These are phyloP conservation scores for Fusarium goolgardi DNA, from an alignment of 2,329 filamentous ascomycete genomes.

Conservation along the genomic window DNA sequence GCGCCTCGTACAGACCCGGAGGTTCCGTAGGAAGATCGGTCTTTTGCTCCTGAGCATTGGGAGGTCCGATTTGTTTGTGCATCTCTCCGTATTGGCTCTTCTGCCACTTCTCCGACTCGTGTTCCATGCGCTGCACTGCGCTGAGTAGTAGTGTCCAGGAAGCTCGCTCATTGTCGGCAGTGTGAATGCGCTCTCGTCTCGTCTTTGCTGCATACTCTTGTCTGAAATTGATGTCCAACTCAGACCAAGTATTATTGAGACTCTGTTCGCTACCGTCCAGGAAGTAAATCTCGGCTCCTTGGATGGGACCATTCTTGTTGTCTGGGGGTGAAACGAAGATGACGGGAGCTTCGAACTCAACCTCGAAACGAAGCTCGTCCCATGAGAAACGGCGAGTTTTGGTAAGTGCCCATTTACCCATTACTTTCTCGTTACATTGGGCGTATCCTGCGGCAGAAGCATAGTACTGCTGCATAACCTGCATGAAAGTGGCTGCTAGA, in stretches of 20 bases:
- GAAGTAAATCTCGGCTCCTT: conserved; percentile 49
- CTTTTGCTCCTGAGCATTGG: conserved; percentile 17
- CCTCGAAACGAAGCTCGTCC: conserved; percentile 62
- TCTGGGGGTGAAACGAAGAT: conserved; percentile 60
- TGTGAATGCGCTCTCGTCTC: conserved; percentile 58
- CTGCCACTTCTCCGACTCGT: conserved; percentile 61
- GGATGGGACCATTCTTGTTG: conserved; percentile 55
- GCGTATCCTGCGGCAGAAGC: conserved; percentile 63
- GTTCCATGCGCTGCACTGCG: conserved; percentile 63
- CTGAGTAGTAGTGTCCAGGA: conserved; percentile 66
- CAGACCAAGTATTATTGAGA: conserved; percentile 51
- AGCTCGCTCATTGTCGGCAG: conserved; percentile 66
- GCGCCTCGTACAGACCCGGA: conserved; percentile 46
- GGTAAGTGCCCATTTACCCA: conserved; percentile 59
- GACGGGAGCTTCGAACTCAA: conserved; percentile 62
- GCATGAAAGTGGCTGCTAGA: conserved; percentile 58
- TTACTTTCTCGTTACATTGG: conserved; percentile 60
- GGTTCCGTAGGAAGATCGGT: conserved; percentile 42
- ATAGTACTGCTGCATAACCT: conserved; percentile 63
- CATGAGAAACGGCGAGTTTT: conserved; percentile 56
- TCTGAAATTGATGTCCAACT: conserved; percentile 48
- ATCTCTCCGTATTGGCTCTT: conserved; percentile 46
- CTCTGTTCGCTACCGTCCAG: conserved; percentile 56
- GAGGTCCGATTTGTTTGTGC: conserved; percentile 44
- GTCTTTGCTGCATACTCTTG: conserved; percentile 44